Evolutionary conservation across 176 grass and related monocot genomes (phyloP).

Genomic region (Bonia amplexicaulis): DNA sequence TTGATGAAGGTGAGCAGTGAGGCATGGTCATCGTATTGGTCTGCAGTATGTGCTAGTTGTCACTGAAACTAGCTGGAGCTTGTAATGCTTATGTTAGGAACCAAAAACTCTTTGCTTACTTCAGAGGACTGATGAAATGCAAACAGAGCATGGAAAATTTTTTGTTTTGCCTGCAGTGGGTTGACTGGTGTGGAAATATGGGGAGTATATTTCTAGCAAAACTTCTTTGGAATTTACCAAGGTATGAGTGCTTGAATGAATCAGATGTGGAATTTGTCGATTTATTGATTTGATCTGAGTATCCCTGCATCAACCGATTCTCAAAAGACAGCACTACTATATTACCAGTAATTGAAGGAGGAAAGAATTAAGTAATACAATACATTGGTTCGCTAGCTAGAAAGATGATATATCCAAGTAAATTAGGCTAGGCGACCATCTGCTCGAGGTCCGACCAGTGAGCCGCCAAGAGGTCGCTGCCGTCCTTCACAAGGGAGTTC

Average conservation of each 20-base stretch:
- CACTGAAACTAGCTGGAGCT: not conserved
- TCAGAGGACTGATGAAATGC: too few relatives aligned
- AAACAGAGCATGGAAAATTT: too few relatives aligned
- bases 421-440: conserved; percentile 34
- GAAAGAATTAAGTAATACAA: not conserved
- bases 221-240: too few relatives aligned
- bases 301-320: not conserved
- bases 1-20: conserved; percentile 1
- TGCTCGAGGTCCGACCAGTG: conserved; percentile 56
- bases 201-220: too few relatives aligned
- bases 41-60: not conserved
- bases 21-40: not conserved
- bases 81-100: not conserved
- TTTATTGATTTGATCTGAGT: too few relatives aligned
- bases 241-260: too few relatives aligned
- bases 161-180: too few relatives aligned
- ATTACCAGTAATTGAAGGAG: conserved; percentile 24
- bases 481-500: conserved; percentile 35
- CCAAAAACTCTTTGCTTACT: not conserved
- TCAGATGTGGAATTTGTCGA: too few relatives aligned
- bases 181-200: too few relatives aligned
- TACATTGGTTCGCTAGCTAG: conserved; percentile 30
- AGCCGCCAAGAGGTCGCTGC: conserved; percentile 22
- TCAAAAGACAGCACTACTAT: conserved; percentile 10
- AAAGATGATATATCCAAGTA: not conserved